Evolutionary conservation across 257 asterid species (phyloP).

Genomic region (Cordia subcordata): DNA sequence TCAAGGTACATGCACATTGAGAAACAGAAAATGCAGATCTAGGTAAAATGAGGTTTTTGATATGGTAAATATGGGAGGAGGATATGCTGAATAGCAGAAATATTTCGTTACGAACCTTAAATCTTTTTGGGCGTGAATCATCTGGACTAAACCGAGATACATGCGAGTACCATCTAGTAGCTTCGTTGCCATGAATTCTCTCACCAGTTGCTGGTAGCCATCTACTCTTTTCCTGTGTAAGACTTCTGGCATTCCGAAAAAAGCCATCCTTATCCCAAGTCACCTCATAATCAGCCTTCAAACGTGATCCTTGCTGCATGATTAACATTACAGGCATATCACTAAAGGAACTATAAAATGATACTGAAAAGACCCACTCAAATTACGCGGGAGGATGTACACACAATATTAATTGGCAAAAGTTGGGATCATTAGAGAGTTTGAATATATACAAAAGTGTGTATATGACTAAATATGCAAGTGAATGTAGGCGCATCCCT

Average conservation of each 20-base stretch:
- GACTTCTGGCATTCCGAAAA: constrained; percentile 49
- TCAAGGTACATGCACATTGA: no score
- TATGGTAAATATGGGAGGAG: neutral
- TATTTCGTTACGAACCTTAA: constrained; percentile 47
- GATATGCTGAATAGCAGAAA: neutral
- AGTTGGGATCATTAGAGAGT: no score
- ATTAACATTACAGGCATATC: neutral
- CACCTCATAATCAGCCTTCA: constrained; percentile 85
- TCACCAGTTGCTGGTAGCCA: constrained; percentile 42
- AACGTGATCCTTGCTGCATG: constrained; percentile 85
- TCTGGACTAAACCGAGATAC: constrained; percentile 48
- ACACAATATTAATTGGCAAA: no score
- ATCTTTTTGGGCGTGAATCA: constrained; percentile 62
- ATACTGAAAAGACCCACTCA: neutral
- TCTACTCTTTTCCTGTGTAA: constrained; percentile 53
- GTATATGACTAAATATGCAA: no score
- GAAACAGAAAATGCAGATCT: no score
- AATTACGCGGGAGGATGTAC: no score
- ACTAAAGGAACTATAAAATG: neutral
- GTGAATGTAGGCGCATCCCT: no score
- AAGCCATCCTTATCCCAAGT: constrained; percentile 77
- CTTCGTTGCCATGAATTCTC: constrained; percentile 42
- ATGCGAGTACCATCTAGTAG: constrained; percentile 35
- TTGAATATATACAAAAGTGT: no score
- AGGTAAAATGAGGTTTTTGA: no score